Evolutionary conservation across 2,329 filamentous ascomycete species (phyloP), one percentile per base, ranked within the genome.

Genomic region (Penicillium sp.): DNA sequence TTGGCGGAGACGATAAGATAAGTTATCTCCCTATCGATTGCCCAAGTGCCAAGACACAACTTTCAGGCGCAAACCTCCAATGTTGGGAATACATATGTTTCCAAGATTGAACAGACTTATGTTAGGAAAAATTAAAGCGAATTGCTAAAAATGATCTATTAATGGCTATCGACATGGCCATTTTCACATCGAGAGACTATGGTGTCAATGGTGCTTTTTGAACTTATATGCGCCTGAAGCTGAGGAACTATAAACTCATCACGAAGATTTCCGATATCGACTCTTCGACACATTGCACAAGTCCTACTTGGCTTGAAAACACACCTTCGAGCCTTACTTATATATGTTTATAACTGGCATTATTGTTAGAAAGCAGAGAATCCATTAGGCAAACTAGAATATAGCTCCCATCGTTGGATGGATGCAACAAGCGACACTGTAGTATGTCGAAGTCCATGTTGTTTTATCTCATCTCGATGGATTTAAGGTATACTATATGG

Each of bases 1-100:
- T 53, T 35, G 49, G 49, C 9, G 13, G 47, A n/a, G 26, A 35
- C 49, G 49, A 44, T 51, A 51, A 51, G 38, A 34, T 51, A 51
- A 51, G 31, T 8, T 26, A 26, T 26, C 24, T 26, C 29, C 14
- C 6, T 50, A 26, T 40, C n/a, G 22, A 50, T 50, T 35, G 22
- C 16, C 40, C n/a, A 43, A 7, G 22, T 9, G 7, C 22, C 16
- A 42, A 8, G 14, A 16, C 35, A 38, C 35, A 38, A 20, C 9
- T n/a, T 38, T 38, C 35, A 18, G n/a, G 2, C 5, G 14, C 39
- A 42, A 26, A n/a, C 39, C 16, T 43, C 22, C 16, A 24, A 40
- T 43, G 16, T n/a, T 26, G 22, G 14, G 14, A 29, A 29, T n/a
- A n/a, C 13, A 18, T 18, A n/a, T 29, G 16, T 11, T 43, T n/a